These are phyloP conservation scores for Meyerozyma guilliermondii DNA, from an alignment of 1,139 yeast species.

Conservation along the genomic window DNA sequence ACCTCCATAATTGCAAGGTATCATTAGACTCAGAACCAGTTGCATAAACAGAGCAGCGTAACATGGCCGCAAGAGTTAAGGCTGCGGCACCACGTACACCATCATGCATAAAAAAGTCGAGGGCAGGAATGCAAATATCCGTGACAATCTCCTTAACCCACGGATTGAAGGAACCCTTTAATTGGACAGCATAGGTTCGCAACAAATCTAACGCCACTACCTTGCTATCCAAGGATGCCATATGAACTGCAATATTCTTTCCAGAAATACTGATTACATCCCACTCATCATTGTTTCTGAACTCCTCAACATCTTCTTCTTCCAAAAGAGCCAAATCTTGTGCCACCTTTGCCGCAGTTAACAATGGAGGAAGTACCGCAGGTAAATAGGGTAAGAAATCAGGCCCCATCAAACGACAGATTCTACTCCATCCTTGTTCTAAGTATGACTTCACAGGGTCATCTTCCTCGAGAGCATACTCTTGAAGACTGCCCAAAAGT, in stretches of 20 bases:
- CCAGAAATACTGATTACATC: slow-evolving; percentile 91
- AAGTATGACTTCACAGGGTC: slow-evolving; percentile 85
- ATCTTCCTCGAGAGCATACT: slow-evolving; percentile 51
- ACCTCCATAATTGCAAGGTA: slow-evolving; percentile 65
- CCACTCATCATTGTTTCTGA: slow-evolving; percentile 87
- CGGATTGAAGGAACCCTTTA: slow-evolving; percentile 77
- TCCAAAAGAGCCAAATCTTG: slow-evolving; percentile 87
- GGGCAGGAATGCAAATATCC: slow-evolving; percentile 81
- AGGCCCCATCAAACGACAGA: slow-evolving; percentile 78
- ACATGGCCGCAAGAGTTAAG: slow-evolving; percentile 70
- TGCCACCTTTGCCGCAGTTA: slow-evolving; percentile 80
- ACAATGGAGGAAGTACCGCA: slow-evolving; percentile 82
- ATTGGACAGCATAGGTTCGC: slow-evolving; percentile 80
- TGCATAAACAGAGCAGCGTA: slow-evolving; percentile 64
- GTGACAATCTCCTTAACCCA: slow-evolving; percentile 76
- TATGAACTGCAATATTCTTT: slow-evolving; percentile 89
- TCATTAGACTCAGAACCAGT: slow-evolving; percentile 54
- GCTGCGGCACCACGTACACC: slow-evolving; percentile 93
- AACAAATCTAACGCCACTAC: slow-evolving; percentile 86
- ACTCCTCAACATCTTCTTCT: slow-evolving; percentile 82
- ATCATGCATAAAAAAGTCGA: slow-evolving; percentile 88
- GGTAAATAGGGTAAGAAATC: slow-evolving; percentile 87
- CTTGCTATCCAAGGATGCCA: slow-evolving; percentile 88
- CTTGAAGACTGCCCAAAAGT: slow-evolving; percentile 71
- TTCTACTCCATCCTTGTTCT: slow-evolving; percentile 95